Evolutionary conservation across 176 grass and related monocot genomes (phyloP), one percentile per base, ranked within the genome.

Genomic region (Saccharum spontaneum): DNA sequence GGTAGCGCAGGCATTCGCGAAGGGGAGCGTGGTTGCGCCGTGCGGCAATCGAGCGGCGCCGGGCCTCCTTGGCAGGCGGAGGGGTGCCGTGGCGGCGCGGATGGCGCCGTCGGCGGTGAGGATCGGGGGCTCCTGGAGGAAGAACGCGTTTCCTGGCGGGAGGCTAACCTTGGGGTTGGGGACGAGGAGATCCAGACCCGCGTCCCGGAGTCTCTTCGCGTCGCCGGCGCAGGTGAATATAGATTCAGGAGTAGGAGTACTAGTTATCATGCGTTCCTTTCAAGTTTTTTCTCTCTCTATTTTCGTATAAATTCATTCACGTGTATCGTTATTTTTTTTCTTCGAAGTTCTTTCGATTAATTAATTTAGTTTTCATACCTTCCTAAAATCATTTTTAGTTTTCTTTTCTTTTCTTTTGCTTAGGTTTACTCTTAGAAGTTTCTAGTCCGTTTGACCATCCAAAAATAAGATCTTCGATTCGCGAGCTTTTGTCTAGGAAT

Each of bases 151-250:
- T 59, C 59, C 78, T 31, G 85, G 93, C 30, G 83, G 87, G 28
- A 90, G 91, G 62, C 48, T 98, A 24, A 86, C 71, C 15, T n/a
- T 87, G 14, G 84, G 77, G 28, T n/a, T 87, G 18, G 84, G 77
- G n/a, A n/a, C 82, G 40, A 80, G 75, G 71, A 94, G 82, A 83
- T 67, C 83, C 8, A 83, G 60, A 70, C 55, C 85, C 43, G 23
- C 77, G 43, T 69, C 72, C 5, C 82, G 78, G 68, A 87, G 52
- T 81, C 70, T 84, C 4, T 45, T 87, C 41, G 86, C 88, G 40
- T 81, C 90, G 46, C 79, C 91, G 59, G 71, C 87, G 20, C 86
- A 88, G 86, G 94, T 99, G 69, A 79, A 79, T 73, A 82, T 30
- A 28, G 7, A 40, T 70, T 84, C 85, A 24, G 75, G 36, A 30